Evolutionary conservation across 202 grass and related monocot species (phyloP), one percentile per base, ranked within the genome.

Genomic region (Miscanthus sacchariflorus): DNA sequence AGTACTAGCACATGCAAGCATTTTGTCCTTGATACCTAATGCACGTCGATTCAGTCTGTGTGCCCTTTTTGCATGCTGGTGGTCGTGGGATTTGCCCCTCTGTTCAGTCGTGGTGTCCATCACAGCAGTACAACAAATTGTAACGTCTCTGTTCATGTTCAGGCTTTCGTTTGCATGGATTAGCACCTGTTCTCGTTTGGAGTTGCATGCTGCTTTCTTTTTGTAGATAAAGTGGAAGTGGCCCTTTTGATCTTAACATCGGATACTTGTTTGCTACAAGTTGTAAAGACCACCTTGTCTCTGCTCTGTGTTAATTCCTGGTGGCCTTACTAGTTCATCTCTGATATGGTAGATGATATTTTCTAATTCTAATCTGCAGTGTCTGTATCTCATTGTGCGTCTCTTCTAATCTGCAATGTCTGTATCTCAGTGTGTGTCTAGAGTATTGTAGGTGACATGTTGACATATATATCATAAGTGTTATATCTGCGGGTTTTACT

Each of bases 41-140:
- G 71, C 72, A 91, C 77, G 77, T 88, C 72, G 38, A 83, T 83
- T 74, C 70, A 82, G 81, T 77, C 80, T 88, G 72, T n/a, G 44
- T 69, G 58, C 48, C 48, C 35, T 50, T 68, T 61, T 43, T 86
- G 87, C 83, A 89, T 89, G 87, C 68, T 75, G 71, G 7, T 68
- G 59, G 56, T 85, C 74, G 80, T 80, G 68, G 48, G 69, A 70
- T 84, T 61, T 75, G 30, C 68, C 25, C 52, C 46, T 84, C 79
- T 89, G 87, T 87, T 84, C 68, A 82, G 7, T 67, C 5, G 17
- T 48, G 14, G 4, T 64, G 48, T 74, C 68, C 48, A 70, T 75
- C 68, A 75, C 68, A 44, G 81, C 38, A 59, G 52, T 72, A n/a
- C 72, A 82, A 0, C 69, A 68, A 52, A 71, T 54, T 77, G 50